Base-by-base conservation (phyloP, 306 rosid species). In the Cyclanthera cordifolia region DNA sequence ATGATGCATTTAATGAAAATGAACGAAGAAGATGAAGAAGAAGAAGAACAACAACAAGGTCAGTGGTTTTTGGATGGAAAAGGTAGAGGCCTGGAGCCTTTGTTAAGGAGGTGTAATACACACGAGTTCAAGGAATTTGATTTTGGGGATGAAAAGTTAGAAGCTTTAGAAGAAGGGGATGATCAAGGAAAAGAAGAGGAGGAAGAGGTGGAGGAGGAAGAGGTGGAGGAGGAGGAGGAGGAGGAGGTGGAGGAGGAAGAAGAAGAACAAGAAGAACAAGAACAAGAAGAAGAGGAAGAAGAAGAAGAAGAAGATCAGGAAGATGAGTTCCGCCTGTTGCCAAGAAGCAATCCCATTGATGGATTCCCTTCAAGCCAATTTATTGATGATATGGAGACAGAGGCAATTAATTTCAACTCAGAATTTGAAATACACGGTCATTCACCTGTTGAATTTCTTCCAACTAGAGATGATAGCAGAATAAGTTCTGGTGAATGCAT, bases 401-500 rank as follows among this genome's bases (percentile, higher is more conserved):
- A 2, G 1, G 84, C 76, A 24, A 79, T 77, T 77, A 79, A 87
- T 72, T 85, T 76, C 71, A 53, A 59, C 77, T 72, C 95, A 17
- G 95, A 86, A 50, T 83, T 93, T 85, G 79, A 82, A 58, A 83
- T 92, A 65, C 87, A 78, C 11, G 89, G 84, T 76, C 82, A 76
- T 65, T 73, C 83, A 4, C 72, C 79, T 0, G 86, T 83, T 53
- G 91, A 81, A 19, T 89, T 90, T 76, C 80, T 83, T 53, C 77
- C 90, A 10, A 39, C 89, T 14, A 85, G 95, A 75, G 95, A 89
- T 65, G 96, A 91, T 69, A 25, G 66, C 47, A 78, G 81, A 55
- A 80, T 87, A 84, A 73, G 75, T 61, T 15, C 86, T 69, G 82
- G 88, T 30, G 57, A 73, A n/a, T 64, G 88, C 0, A 80, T 90